phyloP scores from a whole-genome alignment of 768 basidiomycete species.

The Coprinopsis strossmayeri region DNA sequence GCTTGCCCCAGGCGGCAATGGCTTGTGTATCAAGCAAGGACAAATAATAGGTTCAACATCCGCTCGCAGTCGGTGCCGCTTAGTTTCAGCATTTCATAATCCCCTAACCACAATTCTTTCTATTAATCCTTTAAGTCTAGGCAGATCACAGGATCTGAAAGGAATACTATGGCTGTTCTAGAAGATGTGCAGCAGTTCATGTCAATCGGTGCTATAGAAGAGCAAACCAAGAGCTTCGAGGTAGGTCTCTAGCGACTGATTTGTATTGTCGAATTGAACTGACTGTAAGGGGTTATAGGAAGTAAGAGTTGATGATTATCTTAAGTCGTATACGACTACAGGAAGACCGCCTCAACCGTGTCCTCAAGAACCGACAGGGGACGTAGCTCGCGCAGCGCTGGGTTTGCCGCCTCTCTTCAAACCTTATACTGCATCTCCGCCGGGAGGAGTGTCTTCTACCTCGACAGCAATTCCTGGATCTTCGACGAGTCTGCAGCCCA shows the following conservation, averaged over 20 bases:
- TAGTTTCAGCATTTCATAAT: background rate
- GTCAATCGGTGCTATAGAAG: background rate
- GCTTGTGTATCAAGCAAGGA: background rate
- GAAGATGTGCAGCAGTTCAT: conserved; percentile 5
- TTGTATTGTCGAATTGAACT: background rate
- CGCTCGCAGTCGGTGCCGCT: background rate
- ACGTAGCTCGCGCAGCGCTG: conserved; percentile 34
- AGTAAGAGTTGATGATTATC: conserved; percentile 47
- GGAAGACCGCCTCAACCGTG: conserved; percentile 42
- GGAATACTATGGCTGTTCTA: background rate
- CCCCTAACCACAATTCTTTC: background rate
- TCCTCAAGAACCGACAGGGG: conserved; percentile 39
- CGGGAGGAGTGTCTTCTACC: background rate
- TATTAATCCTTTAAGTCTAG: background rate
- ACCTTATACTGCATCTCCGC: conserved; percentile 21
- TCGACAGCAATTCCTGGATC: too few species aligned
- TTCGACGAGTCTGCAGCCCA: background rate
- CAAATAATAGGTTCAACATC: background rate
- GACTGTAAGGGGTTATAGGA: conserved; percentile 32
- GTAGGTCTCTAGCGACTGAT: background rate
- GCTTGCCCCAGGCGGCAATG: too few species aligned
- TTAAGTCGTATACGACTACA: conserved; percentile 39
- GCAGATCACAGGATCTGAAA: background rate
- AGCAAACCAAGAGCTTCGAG: conserved; percentile 12
- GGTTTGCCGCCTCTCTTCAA: conserved; percentile 47